Base-by-base conservation (phyloP, 805 yeast species). In the Ogataea paraovalis region DNA sequence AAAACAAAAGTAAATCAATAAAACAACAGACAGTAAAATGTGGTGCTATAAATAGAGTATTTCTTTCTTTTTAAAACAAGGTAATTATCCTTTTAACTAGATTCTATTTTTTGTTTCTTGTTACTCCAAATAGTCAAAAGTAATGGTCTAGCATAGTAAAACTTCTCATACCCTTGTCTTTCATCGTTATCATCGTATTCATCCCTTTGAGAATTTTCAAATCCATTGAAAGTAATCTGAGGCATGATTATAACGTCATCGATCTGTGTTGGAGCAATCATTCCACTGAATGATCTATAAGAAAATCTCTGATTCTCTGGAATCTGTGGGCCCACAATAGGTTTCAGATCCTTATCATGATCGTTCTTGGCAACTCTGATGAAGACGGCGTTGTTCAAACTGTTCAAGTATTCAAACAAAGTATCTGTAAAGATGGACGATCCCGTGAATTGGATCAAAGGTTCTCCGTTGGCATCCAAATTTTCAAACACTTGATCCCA, bases 401-500 rank as follows among this genome's bases (percentile, higher is more conserved):
- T 49, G 44, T 64, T 64, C 45, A 65, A 45, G 50, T 64, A 65
- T 47, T 62, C 68, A 45, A 65, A 64, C 28, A 65, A 51, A 1
- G 66, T 60, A 52, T 65, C 70, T 5, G 70, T 63, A 47, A 65
- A 61, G 37, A 65, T 64, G n/a, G 66, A 60, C n/a, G 64, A 56
- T 14, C 69, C 65, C 2, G 68, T 65, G 47, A 64, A 65, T 51
- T 60, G 66, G 25, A 65, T 51, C 30, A 61, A 53, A 12, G 68
- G 68, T 47, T 64, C 70, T 20, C 66, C 69, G 43, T 60, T 64
- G 14, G 66, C 61, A 48, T 65, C 70, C 42, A 61, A 55, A 41
- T 62, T 58, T 33, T 56, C 48, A 45, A 57, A 62, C 4, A 53
- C 62, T 42, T 58, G 51, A 43, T 62, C 54, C 70, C 70, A 65